Evolutionary conservation across 345 rosid species (phyloP), one percentile per base, ranked within the genome.

Genomic region (Nephelium lappaceum): DNA sequence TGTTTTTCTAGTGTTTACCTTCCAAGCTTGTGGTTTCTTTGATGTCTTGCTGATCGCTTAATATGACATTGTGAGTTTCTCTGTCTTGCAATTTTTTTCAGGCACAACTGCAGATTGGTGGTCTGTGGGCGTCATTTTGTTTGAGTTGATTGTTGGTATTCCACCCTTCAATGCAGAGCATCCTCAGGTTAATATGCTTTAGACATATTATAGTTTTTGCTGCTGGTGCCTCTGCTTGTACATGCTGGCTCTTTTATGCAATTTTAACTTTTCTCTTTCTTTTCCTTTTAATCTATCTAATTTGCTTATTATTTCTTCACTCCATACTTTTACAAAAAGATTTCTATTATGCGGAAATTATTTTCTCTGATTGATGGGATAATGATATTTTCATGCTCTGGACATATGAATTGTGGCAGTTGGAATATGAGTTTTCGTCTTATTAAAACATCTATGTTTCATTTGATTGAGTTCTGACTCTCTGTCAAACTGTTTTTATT

Each of bases 71-170:
- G 61, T 36, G 5, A 8, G 53, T 66, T 39, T 69, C 58, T 55
- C 8, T 51, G 43, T 71, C 75, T 19, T 74, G 42, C 41, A 72
- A 77, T 81, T 73, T 80, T 82, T 43, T 49, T 81, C 95, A 97
- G 99, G 94, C 81, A 89, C 93, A 84, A 91, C 96, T 74, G 99
- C 99, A 6, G 99, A 97, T 91, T 97, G 99, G 99, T 97, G 99
- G 99, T 97, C 99, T 68, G 98, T 97, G 75, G 99, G 98, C 55
- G 86, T 97, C 86, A 87, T 97, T 87, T 85, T 94, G 69, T 97
- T 93, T 84, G 99, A 97, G 76, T 76, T 94, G 84, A 90, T 97
- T 78, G 97, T 97, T 73, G 99, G 99, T 76, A 94, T 94, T 83
- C 99, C 99, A 69, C 99, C 99, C 61, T 97, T 97, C 79, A 97